phyloP scores from a whole-genome alignment of 225 moss, liverwort and hornwort genomes.

The Polytrichum formosum region DNA sequence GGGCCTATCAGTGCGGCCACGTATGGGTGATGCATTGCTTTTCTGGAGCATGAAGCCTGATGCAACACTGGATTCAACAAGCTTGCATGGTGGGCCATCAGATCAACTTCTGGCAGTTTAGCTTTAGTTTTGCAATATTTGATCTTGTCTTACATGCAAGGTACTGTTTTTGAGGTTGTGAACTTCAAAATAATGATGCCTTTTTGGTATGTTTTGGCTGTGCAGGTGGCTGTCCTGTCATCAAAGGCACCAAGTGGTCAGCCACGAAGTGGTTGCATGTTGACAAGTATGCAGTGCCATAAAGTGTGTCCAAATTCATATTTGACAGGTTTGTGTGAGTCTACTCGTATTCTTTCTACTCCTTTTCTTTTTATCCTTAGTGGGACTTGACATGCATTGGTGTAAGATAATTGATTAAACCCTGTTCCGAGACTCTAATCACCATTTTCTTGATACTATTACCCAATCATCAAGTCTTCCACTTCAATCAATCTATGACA shows the following conservation, averaged over 20 bases:
- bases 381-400: no score
- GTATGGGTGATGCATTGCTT: conserved; percentile 86
- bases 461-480: no score
- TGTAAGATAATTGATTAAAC: no score
- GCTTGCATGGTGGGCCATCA: conserved; percentile 72
- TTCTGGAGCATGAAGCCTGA: conserved; percentile 99
- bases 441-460: no score
- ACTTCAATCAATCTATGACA: no score
- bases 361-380: no score
- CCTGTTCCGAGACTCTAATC: no score
- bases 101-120: not conserved
- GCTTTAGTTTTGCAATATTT: no score
- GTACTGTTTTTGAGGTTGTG: no score
- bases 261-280: conserved; percentile 98
- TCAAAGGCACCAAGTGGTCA: conserved; percentile 91
- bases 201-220: not conserved
- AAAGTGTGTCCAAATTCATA: conserved; percentile 11
- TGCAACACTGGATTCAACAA: conserved; percentile 69
- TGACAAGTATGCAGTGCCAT: conserved; percentile 60
- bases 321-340: conserved; percentile 18
- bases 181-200: no score
- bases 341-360: no score
- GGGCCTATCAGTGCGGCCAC: conserved; percentile 90
- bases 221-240: conserved; percentile 89
- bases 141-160: no score